Base-by-base conservation (phyloP, 83 land plant genomes). In the Picea mariana region DNA sequence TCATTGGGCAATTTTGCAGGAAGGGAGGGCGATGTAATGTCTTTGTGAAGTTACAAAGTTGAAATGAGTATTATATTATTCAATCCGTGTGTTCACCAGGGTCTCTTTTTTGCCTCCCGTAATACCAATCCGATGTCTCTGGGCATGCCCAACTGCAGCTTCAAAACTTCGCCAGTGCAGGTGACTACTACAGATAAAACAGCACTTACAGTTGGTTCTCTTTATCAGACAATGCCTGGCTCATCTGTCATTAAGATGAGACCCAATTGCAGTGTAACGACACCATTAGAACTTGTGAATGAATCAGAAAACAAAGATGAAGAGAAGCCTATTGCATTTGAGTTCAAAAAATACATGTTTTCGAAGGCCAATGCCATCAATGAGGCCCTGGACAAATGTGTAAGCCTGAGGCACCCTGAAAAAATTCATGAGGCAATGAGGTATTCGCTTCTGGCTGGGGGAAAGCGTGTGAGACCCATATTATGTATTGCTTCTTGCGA, bases 401-500 rank as follows among this genome's bases (percentile, higher is more conserved):
- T 66, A 24, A 24, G 12, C 23, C 26, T 24, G 24, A 66, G 68
- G 68, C 26, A 66, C 26, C 68, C 68, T 2, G 26, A 66, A 24
- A 66, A 66, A 24, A 66, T n/a, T 9, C 68, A 66, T 66, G 68
- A 66, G 21, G 23, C 68, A 24, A 66, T 66, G 68, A 66, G 26
- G 12, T 66, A 66, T 66, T 66, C 68, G 26, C 26, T 66, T n/a
- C 23, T 66, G 68, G 68, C 68, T n/a, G 26, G 68, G 26, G 68
- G 26, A 66, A 66, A 66, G 26, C 23, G 68, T n/a, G 68, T 24
- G 26, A 24, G 11, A 66, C 89, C 93, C 6, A 82, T 90, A 12
- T 88, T 92, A 89, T 90, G 94, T 75, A 80, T 92, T 38, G 93
- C 89, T 31, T 82, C 93, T 24, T 92, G 93, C 73, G 93, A 92